phyloP scores from a whole-genome alignment of 2,329 filamentous ascomycete species.

The Fusarium dlaminii region DNA sequence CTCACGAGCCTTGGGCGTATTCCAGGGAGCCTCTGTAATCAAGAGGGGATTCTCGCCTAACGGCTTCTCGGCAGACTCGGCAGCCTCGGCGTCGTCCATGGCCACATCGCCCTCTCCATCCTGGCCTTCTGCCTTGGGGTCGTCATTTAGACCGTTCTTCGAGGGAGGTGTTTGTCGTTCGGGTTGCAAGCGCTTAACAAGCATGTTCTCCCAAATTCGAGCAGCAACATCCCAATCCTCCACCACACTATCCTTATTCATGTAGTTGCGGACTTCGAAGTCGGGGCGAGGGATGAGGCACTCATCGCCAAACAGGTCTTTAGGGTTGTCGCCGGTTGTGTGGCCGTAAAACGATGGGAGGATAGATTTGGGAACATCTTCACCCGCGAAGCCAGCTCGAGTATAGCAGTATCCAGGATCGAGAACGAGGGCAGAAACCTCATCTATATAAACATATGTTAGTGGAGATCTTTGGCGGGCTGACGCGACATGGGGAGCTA shows the following conservation, averaged over 20 bases:
- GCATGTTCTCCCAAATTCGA: conserved; percentile 90
- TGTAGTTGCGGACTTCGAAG: conserved; percentile 90
- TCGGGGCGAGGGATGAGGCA: conserved; percentile 79
- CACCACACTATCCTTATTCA: conserved; percentile 87
- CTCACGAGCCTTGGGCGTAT: conserved; percentile 85
- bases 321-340: conserved; percentile 56
- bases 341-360: conserved; percentile 89
- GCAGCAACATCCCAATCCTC: conserved; percentile 96
- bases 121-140: conserved; percentile 64
- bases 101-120: conserved; percentile 70
- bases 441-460: conserved; percentile 68
- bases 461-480: conserved; percentile 25
- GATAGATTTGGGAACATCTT: conserved; percentile 95
- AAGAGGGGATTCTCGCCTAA: conserved; percentile 90
- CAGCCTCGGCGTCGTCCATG: conserved; percentile 60
- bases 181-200: conserved; percentile 87
- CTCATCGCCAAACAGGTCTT: conserved; percentile 87
- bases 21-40: conserved; percentile 96
- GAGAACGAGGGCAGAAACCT: conserved; percentile 95
- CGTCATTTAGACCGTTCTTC: conserved; percentile 83
- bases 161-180: conserved; percentile 73
- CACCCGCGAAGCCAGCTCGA: conserved; percentile 95
- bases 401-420: conserved; percentile 92
- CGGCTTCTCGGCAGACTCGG: conserved; percentile 73
- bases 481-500: conserved; percentile 33